Base-by-base conservation (phyloP, 75 land plant species). In the Picea sitchensis region DNA sequence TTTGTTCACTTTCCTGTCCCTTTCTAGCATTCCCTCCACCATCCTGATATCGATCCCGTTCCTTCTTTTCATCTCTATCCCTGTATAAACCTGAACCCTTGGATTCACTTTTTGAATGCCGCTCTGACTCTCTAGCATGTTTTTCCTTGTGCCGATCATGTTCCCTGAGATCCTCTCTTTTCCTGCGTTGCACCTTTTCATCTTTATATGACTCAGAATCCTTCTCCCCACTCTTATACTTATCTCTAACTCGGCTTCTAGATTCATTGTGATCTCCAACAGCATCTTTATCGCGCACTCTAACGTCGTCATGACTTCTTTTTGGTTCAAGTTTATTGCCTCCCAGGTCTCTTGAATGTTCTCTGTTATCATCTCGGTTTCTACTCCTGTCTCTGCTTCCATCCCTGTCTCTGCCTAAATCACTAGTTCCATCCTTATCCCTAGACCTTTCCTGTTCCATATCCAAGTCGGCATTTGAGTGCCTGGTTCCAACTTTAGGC, bases 301-400 rank as follows among this genome's bases (percentile, higher is more conserved):
- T 84, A 20, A 59, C 64, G 4, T 81, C 83, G 17, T 85, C 89
- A 81, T 72, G 61, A 18, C 64, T 21, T 30, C 54, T 44, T 59
- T 51, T 14, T 2, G 51, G 80, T 58, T 73, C 86, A 75, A 31
- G 69, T 72, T 20, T 88, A 26, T 83, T 20, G 56, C 83, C 83
- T 75, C 81, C 79, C 9, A 44, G 59, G 75, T 79, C 71, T 47
- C 71, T 75, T 12, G 31, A 15, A 58, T 59, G 9, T 68, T 83
- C 93, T 59, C 26, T 88, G 65, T 30, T 89, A 32, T 80, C 83
- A 80, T 86, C 86, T 30, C 56, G 65, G 14, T 36, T 15, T 38
- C 79, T 11, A 38, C 58, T 81, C 76, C 78, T 12, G 20, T 79
- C 89, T 80, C 76, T 82, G 69, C 73, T 80, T 61, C 78, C 78